These are phyloP conservation scores for Noccaea bulbosa DNA, from an alignment of 345 rosid species.

Conservation along the genomic window DNA sequence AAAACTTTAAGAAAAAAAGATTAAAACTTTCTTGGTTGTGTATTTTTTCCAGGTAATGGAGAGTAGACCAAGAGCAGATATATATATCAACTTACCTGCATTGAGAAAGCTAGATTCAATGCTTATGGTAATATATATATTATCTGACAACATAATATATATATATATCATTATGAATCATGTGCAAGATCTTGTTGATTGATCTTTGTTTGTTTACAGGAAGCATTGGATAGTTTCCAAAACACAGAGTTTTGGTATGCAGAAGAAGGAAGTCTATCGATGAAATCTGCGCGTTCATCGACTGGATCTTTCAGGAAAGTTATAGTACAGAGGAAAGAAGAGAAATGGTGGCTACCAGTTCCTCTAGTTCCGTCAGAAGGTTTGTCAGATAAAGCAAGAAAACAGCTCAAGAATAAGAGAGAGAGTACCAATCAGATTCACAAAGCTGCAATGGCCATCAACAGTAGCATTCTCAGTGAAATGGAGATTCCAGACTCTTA, in stretches of 20 bases:
- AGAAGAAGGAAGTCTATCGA: conserved; percentile 78
- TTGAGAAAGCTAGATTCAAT: conserved; percentile 82
- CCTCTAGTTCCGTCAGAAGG: conserved; percentile 80
- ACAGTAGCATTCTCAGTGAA: conserved; percentile 75
- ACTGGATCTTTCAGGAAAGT: conserved; percentile 75
- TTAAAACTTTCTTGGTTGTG: not conserved
- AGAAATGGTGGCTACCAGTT: conserved; percentile 98
- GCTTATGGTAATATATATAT: conserved; percentile 58
- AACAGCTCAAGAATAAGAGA: conserved; percentile 64
- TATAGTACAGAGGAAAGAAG: conserved; percentile 73
- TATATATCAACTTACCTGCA: conserved; percentile 90
- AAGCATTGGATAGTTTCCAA: conserved; percentile 77
- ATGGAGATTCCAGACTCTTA: conserved; percentile 90
- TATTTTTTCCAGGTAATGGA: conserved; percentile 63
- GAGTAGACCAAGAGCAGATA: conserved; percentile 77
- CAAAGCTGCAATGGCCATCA: conserved; percentile 97
- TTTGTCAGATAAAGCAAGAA: conserved; percentile 80
- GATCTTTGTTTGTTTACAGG: conserved; percentile 52
- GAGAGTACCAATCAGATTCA: conserved; percentile 84
- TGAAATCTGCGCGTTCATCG: conserved; percentile 63
- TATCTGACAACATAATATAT: too few species aligned
- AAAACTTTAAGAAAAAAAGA: conserved; percentile 29
- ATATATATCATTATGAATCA: conserved; percentile 9
- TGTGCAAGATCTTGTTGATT: not conserved
- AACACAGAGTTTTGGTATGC: conserved; percentile 91